These are phyloP conservation scores for Cucurbitaria berberidis DNA, from an alignment of 2,329 filamentous ascomycete species.

Conservation along the genomic window DNA sequence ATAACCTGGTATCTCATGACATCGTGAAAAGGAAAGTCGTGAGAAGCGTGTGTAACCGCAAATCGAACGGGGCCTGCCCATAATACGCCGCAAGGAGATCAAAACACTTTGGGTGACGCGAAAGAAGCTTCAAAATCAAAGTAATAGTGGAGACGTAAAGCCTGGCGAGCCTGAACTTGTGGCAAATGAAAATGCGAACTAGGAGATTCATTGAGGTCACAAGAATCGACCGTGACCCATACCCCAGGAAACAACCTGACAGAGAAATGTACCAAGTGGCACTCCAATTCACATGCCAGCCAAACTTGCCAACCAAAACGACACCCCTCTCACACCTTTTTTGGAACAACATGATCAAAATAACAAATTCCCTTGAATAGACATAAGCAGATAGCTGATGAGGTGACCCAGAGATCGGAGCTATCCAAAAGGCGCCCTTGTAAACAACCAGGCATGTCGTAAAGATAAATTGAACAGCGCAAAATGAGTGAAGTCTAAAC, in stretches of 20 bases:
- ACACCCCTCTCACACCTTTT: slow-evolving; percentile 30
- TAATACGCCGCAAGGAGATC: slow-evolving; percentile 13
- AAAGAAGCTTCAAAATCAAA: slow-evolving; percentile 30
- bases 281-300: slow-evolving; percentile 28
- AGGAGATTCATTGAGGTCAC: slow-evolving; percentile 37
- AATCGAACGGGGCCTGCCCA: slow-evolving; percentile 10
- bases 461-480: slow-evolving; percentile 38
- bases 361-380: slow-evolving; percentile 36
- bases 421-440: slow-evolving; percentile 47
- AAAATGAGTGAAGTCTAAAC: slow-evolving; percentile 32
- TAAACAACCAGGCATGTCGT: slow-evolving; percentile 45
- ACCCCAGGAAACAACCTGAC: slow-evolving; percentile 26
- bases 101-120: slow-evolving; percentile 16
- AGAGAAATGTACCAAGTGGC: slow-evolving; percentile 36
- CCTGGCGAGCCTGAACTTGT: slow-evolving; percentile 15
- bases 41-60: neutral
- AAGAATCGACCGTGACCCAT: slow-evolving; percentile 27
- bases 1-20: neutral
- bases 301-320: slow-evolving; percentile 16
- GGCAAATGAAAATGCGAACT: slow-evolving; percentile 19
- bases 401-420: slow-evolving; percentile 38
- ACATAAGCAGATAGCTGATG: slow-evolving; percentile 42
- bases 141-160: slow-evolving; percentile 28
- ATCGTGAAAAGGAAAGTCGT: slow-evolving; percentile 3
- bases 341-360: slow-evolving; percentile 33